These are phyloP conservation scores for Bothia castanella DNA, from an alignment of 1,284 basidiomycete species.

Conservation along the genomic window DNA sequence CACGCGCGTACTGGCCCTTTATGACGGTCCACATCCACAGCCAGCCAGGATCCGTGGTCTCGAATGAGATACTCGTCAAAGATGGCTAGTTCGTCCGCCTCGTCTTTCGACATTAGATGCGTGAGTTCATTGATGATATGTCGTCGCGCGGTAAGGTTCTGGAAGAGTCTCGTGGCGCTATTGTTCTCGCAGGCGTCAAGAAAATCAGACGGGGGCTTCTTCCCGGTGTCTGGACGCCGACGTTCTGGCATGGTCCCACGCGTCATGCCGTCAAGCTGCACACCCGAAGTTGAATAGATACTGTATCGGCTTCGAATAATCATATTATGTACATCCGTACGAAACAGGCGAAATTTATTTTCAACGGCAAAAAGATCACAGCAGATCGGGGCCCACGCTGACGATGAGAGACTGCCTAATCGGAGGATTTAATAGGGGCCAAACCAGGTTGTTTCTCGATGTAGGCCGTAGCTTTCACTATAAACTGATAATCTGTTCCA, in stretches of 20 bases:
- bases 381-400: background rate
- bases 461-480: constrained; percentile 2
- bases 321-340: background rate
- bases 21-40: too few species aligned
- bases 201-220: too few species aligned
- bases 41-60: background rate
- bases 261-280: too few species aligned
- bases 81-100: background rate
- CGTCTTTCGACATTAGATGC: background rate
- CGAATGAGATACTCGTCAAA: background rate
- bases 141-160: background rate
- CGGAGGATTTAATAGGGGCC: background rate
- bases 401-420: background rate
- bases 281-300: too few species aligned
- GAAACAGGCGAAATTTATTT: background rate
- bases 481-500: background rate
- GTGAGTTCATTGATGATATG: background rate
- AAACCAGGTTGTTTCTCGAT: constrained; percentile 1
- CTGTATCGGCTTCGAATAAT: too few species aligned
- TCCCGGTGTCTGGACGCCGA: too few species aligned
- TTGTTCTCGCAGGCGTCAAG: background rate
- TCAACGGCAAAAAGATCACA: background rate
- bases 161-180: background rate
- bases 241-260: too few species aligned
- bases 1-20: too few species aligned